phyloP scores from a whole-genome alignment of 805 yeast genomes.

The Maudiozyma saulgeensis region DNA sequence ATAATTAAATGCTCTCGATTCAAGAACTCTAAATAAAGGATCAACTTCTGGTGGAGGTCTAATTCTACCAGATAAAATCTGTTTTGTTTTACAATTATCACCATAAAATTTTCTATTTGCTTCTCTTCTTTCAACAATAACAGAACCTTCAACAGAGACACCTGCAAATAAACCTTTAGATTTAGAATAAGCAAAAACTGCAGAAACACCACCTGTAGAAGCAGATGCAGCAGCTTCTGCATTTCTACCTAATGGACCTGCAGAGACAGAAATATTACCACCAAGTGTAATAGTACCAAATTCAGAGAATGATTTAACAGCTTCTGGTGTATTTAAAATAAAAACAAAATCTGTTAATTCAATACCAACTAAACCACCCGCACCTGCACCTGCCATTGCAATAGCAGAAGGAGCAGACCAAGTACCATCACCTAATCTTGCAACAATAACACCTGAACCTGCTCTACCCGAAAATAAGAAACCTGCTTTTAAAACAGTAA shows the following conservation, averaged over 20 bases:
- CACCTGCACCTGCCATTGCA: conserved; percentile 96
- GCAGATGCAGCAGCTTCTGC: conserved; percentile 98
- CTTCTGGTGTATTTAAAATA: conserved; percentile 74
- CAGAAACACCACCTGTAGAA: conserved; percentile 75
- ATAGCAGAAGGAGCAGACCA: conserved; percentile 99
- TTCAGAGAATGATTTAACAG: conserved; percentile 90
- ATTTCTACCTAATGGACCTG: conserved; percentile 94
- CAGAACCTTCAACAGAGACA: conserved; percentile 93
- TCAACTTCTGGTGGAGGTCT: conserved; percentile 90
- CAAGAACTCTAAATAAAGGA: conserved; percentile 74
- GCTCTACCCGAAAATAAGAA: conserved; percentile 94
- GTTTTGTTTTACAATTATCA: conserved; percentile 74
- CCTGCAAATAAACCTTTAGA: conserved; percentile 97
- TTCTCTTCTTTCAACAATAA: conserved; percentile 91
- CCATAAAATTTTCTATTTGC: conserved; percentile 96
- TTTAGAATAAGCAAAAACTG: conserved; percentile 87
- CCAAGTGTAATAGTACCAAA: conserved; percentile 91
- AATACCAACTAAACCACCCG: conserved; percentile 95
- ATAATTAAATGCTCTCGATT: conserved; percentile 70
- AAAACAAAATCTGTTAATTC: conserved; percentile 94
- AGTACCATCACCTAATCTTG: conserved; percentile 84
- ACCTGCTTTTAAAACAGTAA: conserved; percentile 95
- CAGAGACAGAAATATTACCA: conserved; percentile 90
- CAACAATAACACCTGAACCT: conserved; percentile 92
- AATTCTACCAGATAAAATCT: conserved; percentile 76